phyloP scores from a whole-genome alignment of 768 basidiomycete species.

The Tricholoma sp. region DNA sequence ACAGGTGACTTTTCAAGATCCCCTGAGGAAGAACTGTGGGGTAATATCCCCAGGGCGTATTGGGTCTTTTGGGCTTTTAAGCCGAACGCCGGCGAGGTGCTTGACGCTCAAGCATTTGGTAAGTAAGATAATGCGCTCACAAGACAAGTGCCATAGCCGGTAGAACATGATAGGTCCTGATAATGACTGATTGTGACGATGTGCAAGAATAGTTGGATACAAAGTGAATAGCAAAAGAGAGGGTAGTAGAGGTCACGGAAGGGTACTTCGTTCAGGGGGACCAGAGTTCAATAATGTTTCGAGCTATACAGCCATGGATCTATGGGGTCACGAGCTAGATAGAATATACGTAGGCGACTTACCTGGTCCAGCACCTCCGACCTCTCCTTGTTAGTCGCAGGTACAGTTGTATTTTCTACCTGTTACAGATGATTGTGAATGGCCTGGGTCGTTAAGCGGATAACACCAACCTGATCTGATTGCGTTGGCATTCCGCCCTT shows the following conservation, averaged over 20 bases:
- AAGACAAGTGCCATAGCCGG: background rate
- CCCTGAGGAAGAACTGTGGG: background rate
- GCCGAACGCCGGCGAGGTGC: background rate
- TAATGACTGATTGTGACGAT: conserved; percentile 35
- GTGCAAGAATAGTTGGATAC: conserved; percentile 9
- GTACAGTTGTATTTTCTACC: background rate
- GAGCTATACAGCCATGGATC: conserved; percentile 10
- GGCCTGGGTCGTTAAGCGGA: background rate
- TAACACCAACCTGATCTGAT: conserved; percentile 13
- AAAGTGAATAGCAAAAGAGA: conserved; percentile 54
- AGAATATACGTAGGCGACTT: conserved; percentile 1
- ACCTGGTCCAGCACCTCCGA: conserved; percentile 20
- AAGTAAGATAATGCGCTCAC: background rate
- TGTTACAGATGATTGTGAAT: background rate
- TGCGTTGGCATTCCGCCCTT: conserved; percentile 11
- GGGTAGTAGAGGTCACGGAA: conserved; percentile 28
- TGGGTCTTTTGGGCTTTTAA: background rate
- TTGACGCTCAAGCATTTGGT: background rate
- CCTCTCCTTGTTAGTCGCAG: background rate
- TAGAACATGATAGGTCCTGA: background rate
- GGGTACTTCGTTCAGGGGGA: conserved; percentile 9
- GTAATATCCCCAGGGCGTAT: background rate
- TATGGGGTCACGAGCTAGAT: background rate
- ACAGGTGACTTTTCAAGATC: background rate
- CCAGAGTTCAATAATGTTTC: conserved; percentile 17